Evolutionary conservation across 2,329 filamentous ascomycete genomes (phyloP).

Genomic region (Cladosporium velox): DNA sequence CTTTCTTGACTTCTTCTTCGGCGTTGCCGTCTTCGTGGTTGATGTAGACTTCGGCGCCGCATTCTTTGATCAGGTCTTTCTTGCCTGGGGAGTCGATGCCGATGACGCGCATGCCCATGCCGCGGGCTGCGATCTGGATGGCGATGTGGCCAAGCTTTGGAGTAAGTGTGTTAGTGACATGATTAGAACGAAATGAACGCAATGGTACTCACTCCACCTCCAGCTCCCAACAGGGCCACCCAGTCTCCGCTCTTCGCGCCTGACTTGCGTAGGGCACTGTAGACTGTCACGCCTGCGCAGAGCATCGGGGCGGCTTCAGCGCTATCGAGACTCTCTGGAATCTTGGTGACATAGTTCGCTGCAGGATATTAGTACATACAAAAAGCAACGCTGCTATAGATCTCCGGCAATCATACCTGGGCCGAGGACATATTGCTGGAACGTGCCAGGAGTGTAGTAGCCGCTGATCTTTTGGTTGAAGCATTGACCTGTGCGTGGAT

Average conservation of each 20-base stretch:
- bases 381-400: not conserved
- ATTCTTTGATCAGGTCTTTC: conserved; percentile 60
- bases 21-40: conserved; percentile 60
- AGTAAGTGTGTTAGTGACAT: not conserved
- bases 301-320: conserved; percentile 64
- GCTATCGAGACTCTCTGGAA: conserved; percentile 62
- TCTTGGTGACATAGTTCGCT: conserved; percentile 69
- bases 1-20: conserved; percentile 56
- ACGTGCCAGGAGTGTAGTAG: conserved; percentile 71
- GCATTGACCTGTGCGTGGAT: conserved; percentile 38
- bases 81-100: conserved; percentile 67
- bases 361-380: conserved; percentile 39
- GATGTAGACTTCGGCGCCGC: conserved; percentile 68
- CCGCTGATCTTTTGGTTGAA: conserved; percentile 61
- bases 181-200: not conserved
- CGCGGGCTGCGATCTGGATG: conserved; percentile 60
- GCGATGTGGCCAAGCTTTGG: conserved; percentile 60
- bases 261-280: conserved; percentile 64
- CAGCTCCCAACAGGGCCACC: conserved; percentile 54
- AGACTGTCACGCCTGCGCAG: conserved; percentile 69
- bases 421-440: conserved; percentile 67
- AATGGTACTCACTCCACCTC: conserved; percentile 29
- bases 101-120: conserved; percentile 65
- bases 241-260: conserved; percentile 61
- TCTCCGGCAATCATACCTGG: not conserved